A percentile compares a stretch with the other conserved stretches of the same genome.
phyloP scores from a whole-genome alignment of 805 yeast species.

The Schwanniomyces pseudopolymorphus region DNA sequence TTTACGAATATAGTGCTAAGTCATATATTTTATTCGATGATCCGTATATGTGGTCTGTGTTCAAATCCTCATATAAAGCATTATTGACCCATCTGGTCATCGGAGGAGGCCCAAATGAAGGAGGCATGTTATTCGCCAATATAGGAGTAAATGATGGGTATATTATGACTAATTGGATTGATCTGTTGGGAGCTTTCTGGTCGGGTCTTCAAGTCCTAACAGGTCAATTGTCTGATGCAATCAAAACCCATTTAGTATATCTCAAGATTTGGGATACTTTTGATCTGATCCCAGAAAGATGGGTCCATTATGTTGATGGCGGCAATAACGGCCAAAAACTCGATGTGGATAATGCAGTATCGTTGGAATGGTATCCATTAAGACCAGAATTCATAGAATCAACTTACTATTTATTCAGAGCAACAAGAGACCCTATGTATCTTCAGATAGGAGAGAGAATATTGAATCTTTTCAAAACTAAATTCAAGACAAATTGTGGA shows the following conservation, averaged over 20 bases:
- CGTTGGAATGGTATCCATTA: slow-evolving; percentile 87
- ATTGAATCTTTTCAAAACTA: slow-evolving; percentile 51
- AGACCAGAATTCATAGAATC: slow-evolving; percentile 93
- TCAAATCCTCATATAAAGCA: slow-evolving; percentile 54
- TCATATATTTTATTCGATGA: slow-evolving; percentile 66
- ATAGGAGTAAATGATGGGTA: slow-evolving; percentile 55
- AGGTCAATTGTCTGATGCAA: slow-evolving; percentile 72
- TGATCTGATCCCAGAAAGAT: slow-evolving; percentile 86
- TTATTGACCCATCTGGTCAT: slow-evolving; percentile 44
- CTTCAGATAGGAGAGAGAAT: slow-evolving; percentile 71
- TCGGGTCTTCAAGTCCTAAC: slow-evolving; percentile 80
- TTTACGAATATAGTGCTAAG: slow-evolving; percentile 85
- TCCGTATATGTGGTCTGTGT: slow-evolving; percentile 60
- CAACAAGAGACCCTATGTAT: slow-evolving; percentile 84
- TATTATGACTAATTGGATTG: slow-evolving; percentile 67
- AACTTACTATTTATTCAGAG: slow-evolving; percentile 76
- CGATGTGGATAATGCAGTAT: slow-evolving; percentile 24
- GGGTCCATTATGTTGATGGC: slow-evolving; percentile 44
- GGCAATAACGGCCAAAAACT: slow-evolving; percentile 6
- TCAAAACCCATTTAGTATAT: slow-evolving; percentile 57
- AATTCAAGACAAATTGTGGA: slow-evolving; percentile 69
- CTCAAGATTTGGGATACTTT: slow-evolving; percentile 77
- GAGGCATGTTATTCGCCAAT: slow-evolving; percentile 51
- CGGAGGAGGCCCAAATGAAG: slow-evolving; percentile 21
- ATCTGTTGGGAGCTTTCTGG: slow-evolving; percentile 83